phyloP scores from a whole-genome alignment of 2,329 filamentous ascomycete species.

The Pseudogymnoascus sp. region DNA sequence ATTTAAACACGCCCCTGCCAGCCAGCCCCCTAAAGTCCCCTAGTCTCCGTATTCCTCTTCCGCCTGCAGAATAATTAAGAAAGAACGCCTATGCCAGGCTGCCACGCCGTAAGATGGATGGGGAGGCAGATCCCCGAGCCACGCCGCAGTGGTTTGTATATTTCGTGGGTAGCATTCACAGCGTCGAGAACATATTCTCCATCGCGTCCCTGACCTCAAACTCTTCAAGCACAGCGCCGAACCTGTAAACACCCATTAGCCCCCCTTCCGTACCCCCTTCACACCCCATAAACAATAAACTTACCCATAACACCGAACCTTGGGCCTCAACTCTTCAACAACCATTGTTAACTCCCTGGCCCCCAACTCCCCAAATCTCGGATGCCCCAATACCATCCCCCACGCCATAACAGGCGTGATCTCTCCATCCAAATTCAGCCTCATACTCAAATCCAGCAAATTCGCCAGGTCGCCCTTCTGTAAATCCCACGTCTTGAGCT shows the following conservation, averaged over 20 bases:
- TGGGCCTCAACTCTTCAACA: slow-evolving; percentile 64
- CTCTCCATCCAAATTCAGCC: slow-evolving; percentile 76
- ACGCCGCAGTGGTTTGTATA: not conserved
- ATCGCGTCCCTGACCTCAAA: slow-evolving; percentile 43
- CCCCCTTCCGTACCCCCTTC: not conserved
- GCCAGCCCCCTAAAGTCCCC: not conserved
- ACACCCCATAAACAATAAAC: slow-evolving; percentile 29
- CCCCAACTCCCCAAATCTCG: slow-evolving; percentile 57
- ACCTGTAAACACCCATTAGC: slow-evolving; percentile 36
- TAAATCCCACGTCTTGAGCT: slow-evolving; percentile 65
- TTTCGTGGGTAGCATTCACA: not conserved
- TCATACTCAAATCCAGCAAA: slow-evolving; percentile 74
- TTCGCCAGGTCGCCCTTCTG: slow-evolving; percentile 69
- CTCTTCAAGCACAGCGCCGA: slow-evolving; percentile 62
- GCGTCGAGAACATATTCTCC: slow-evolving; percentile 23
- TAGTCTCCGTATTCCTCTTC: not conserved
- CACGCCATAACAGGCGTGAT: slow-evolving; percentile 96
- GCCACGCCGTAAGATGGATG: not conserved
- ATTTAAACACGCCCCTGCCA: not conserved
- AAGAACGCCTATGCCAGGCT: not conserved
- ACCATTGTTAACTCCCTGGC: slow-evolving; percentile 62
- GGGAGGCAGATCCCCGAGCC: not conserved
- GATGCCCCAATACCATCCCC: slow-evolving; percentile 69
- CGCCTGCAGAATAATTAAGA: not conserved
- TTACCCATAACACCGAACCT: slow-evolving; percentile 88